Base-by-base conservation (phyloP, 2,329 filamentous ascomycete genomes). In the Coniochaeta sp. region DNA sequence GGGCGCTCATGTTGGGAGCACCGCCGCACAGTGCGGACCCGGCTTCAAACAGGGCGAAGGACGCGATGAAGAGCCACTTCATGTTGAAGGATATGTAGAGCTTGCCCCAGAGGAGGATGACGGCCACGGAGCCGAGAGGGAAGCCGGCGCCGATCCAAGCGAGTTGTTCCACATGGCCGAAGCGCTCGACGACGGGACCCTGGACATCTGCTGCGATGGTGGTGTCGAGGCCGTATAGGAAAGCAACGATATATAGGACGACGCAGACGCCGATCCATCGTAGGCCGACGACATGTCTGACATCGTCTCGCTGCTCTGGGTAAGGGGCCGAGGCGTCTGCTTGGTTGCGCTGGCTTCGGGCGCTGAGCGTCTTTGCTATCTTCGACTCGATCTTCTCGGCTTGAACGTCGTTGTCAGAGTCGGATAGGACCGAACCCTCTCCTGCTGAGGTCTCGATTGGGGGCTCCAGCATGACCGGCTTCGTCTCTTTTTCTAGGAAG, bases 181-280 rank as follows among this genome's bases (percentile, higher is more conserved):
- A 71, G 0, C 56, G 56, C 18, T 66, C 61, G 26, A 71, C 56
- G 13, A 75, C 67, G 6, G 64, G 60, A 0, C 64, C 65, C 51
- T 75, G 70, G 5, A 76, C 64, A 55, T 74, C 71, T 1, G 73
- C 74, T 2, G 65, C 64, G 35, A 76, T 71, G 3, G 73, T 77
- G 12, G 66, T 73, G 56, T 71, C 68, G 14, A 69, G 60, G 4
- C 64, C 64, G 51, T 62, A 68, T 8, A 69, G 58, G 50, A 69
- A 66, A 3, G 54, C 57, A 1, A 57, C 58, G 3, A 62, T 58
- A 18, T 58, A 59, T 3, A 67, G 33, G 6, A 61, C 53, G 3
- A 61, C 52, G 42, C 61, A 55, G 4, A 63, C 61, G 6, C 62
- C 51, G 14, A 59, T 50, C 61, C 63, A 61, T 35, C 53, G 31